These are phyloP conservation scores for Lentinula lateritia DNA, from an alignment of 768 basidiomycete species.

Conservation along the genomic window DNA sequence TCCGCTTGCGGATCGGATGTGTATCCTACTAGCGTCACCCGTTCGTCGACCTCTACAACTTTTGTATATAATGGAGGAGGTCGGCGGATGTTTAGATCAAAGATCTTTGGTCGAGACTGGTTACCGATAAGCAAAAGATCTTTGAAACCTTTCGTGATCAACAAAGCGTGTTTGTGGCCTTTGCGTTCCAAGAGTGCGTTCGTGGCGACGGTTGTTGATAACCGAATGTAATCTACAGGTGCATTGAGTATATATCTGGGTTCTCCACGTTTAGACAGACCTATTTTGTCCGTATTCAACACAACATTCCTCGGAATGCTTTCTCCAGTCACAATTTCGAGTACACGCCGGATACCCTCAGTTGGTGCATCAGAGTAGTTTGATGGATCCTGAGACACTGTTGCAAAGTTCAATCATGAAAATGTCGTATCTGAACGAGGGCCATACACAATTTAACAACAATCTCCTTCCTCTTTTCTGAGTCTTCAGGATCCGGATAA, in stretches of 20 bases:
- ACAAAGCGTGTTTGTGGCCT: conserved; percentile 84
- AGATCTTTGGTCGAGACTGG: conserved; percentile 91
- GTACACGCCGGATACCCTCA: conserved; percentile 83
- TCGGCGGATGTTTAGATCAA: conserved; percentile 87
- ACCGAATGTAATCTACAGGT: conserved; percentile 73
- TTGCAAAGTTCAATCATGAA: background rate
- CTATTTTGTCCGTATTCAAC: conserved; percentile 77
- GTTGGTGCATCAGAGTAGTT: conserved; percentile 94
- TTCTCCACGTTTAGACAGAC: conserved; percentile 28
- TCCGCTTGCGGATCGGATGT: conserved; percentile 84
- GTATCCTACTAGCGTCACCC: conserved; percentile 91
- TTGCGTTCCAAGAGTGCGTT: conserved; percentile 95
- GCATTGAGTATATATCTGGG: background rate
- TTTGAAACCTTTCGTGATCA: conserved; percentile 89
- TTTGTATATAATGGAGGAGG: conserved; percentile 69
- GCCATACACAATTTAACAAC: conserved; percentile 79
- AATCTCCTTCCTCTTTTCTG: conserved; percentile 60
- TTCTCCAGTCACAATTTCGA: conserved; percentile 71
- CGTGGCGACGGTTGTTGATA: conserved; percentile 94
- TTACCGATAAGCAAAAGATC: conserved; percentile 93
- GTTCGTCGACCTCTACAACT: conserved; percentile 79
- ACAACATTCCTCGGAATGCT: conserved; percentile 60
- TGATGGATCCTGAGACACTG: conserved; percentile 83
- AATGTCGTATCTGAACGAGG: background rate
- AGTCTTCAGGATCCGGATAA: conserved; percentile 65